These are phyloP conservation scores for Apiospora marii DNA, from an alignment of 2,329 filamentous ascomycete genomes.

Conservation along the genomic window DNA sequence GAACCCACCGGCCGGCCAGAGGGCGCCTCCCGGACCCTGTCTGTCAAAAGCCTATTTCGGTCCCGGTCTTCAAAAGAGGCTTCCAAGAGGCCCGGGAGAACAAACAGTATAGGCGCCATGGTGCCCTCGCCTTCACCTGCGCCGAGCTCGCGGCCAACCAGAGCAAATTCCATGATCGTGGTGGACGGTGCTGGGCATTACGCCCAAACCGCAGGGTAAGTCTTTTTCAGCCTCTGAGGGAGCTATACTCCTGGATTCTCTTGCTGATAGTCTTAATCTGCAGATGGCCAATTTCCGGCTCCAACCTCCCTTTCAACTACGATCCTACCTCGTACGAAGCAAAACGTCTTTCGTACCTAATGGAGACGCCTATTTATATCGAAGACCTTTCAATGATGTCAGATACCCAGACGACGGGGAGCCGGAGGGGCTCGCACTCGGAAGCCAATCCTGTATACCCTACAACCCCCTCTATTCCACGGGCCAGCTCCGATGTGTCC, in stretches of 20 bases:
- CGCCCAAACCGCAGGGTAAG: constrained; percentile 12
- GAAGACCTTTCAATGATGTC: constrained; percentile 42
- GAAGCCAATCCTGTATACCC: constrained; percentile 27
- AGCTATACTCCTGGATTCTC: constrained; percentile 19
- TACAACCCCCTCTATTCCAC: constrained; percentile 42
- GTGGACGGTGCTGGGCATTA: constrained; percentile 30
- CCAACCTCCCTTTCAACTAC: constrained; percentile 52
- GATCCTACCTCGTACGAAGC: constrained; percentile 54
- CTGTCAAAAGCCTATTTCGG: constrained; percentile 45
- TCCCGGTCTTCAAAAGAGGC: constrained; percentile 44
- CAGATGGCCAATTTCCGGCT: constrained; percentile 44
- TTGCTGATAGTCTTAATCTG: constrained; percentile 20
- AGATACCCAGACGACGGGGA: constrained; percentile 45
- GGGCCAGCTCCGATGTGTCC: constrained; percentile 54
- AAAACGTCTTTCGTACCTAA: constrained; percentile 51
- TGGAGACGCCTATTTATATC: constrained; percentile 45
- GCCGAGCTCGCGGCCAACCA: constrained; percentile 36
- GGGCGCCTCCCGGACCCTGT: constrained; percentile 30
- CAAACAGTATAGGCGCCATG: constrained; percentile 40
- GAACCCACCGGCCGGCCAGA: constrained; percentile 27
- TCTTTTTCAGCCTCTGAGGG: background rate
- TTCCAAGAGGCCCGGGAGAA: constrained; percentile 34
- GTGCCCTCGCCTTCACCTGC: constrained; percentile 30
- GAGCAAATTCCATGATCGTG: constrained; percentile 44
- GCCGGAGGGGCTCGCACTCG: constrained; percentile 48